These are phyloP conservation scores for Lactarius psammicola DNA, from an alignment of 768 basidiomycete genomes.

Conservation along the genomic window DNA sequence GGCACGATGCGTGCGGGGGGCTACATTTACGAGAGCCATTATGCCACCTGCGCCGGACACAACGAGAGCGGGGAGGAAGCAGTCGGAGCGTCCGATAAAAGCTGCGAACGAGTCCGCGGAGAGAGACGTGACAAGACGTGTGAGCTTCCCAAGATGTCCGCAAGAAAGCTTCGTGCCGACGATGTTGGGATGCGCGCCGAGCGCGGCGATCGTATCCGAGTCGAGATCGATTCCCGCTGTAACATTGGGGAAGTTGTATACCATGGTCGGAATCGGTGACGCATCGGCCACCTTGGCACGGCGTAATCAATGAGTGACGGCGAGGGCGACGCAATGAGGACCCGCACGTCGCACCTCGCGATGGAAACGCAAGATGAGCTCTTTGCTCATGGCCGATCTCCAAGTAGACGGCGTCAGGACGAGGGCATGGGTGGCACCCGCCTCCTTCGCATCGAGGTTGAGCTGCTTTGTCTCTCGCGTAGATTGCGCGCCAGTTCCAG, in stretches of 20 bases:
- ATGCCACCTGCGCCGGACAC: slow-evolving; percentile 66
- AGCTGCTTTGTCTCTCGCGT: slow-evolving; percentile 72
- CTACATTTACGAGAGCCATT: slow-evolving; percentile 59
- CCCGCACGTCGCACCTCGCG: slow-evolving; percentile 45
- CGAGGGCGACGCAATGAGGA: not conserved
- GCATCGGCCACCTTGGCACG: slow-evolving; percentile 58
- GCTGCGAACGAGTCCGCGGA: slow-evolving; percentile 57
- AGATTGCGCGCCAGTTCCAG: slow-evolving; percentile 81
- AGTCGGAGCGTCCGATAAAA: slow-evolving; percentile 74
- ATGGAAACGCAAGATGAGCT: slow-evolving; percentile 65
- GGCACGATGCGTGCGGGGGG: slow-evolving; percentile 30
- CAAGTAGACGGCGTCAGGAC: slow-evolving; percentile 74
- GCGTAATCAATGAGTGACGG: slow-evolving; percentile 22
- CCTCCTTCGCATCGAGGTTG: slow-evolving; percentile 69
- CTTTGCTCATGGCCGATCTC: slow-evolving; percentile 60
- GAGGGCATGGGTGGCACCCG: slow-evolving; percentile 78
- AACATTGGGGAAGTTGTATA: slow-evolving; percentile 85
- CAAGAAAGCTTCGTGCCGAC: slow-evolving; percentile 86
- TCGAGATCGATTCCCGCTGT: slow-evolving; percentile 83
- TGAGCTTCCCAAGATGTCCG: slow-evolving; percentile 80
- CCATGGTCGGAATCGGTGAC: slow-evolving; percentile 68
- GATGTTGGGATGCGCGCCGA: slow-evolving; percentile 79
- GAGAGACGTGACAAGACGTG: slow-evolving; percentile 64
- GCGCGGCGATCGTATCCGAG: slow-evolving; percentile 66
- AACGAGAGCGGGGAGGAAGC: slow-evolving; percentile 60